Percentiles rank a stretch among this genome's conserved stretches.
Conservation (phyloP, 495 filamentous ascomycete genomes). For the Penicillium crystallinum region DNA sequence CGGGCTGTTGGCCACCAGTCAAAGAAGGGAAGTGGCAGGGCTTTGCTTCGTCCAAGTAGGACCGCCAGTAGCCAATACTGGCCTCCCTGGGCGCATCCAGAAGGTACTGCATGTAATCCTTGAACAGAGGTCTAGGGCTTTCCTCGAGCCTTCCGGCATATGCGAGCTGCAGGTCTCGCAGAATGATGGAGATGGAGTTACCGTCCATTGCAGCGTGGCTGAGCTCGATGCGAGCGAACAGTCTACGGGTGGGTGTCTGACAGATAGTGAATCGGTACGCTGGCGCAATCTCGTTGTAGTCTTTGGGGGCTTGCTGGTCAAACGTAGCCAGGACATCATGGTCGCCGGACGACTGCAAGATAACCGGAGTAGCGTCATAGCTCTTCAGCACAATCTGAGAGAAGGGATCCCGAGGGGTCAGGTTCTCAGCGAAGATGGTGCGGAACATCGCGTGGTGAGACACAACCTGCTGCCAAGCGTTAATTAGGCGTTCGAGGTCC, state of each 20-base stretch:
- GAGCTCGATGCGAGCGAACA: constrained; percentile 52
- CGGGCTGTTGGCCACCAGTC: constrained; percentile 24
- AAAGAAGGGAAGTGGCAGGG: constrained; percentile 51
- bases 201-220: constrained; percentile 53
- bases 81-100: constrained; percentile 27
- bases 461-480: constrained; percentile 47
- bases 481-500: constrained; percentile 32
- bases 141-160: constrained; percentile 38
- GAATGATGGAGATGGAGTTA: constrained; percentile 42
- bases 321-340: constrained; percentile 29
- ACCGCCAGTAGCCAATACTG: constrained; percentile 50
- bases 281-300: constrained; percentile 31
- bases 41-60: constrained; percentile 42
- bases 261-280: constrained; percentile 49
- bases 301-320: constrained; percentile 29
- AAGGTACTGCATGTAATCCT: constrained; percentile 49
- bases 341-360: constrained; percentile 32
- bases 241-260: constrained; percentile 30
- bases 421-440: constrained; percentile 47
- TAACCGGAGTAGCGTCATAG: constrained; percentile 25
- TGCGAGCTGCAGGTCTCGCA: constrained; percentile 42
- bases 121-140: constrained; percentile 44
- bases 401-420: constrained; percentile 40
- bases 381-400: constrained; percentile 49
- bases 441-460: constrained; percentile 48